A percentile compares a stretch with the other conserved stretches of the same genome.
Evolutionary conservation across 2,329 filamentous ascomycete species (phyloP).

Genomic region (Penicillium glabrum): DNA sequence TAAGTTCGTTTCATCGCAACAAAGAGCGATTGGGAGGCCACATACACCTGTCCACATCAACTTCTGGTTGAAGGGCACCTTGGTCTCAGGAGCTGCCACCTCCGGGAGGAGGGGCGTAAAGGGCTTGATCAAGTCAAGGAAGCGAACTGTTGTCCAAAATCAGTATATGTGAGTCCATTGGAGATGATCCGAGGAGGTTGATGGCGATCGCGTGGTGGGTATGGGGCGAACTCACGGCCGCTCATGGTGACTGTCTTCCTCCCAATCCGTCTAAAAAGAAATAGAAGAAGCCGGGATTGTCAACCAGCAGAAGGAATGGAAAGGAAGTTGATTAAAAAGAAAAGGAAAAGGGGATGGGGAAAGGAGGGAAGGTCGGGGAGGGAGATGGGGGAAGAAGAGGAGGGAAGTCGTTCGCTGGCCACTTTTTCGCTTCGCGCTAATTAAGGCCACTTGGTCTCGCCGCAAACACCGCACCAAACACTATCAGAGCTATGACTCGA

Average conservation of each 20-base stretch:
- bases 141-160: constrained; percentile 68
- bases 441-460: constrained; percentile 42
- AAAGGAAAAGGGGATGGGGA: constrained; percentile 22
- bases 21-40: constrained; percentile 16
- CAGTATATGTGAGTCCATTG: constrained; percentile 31
- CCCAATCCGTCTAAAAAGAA: constrained; percentile 30
- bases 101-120: constrained; percentile 99
- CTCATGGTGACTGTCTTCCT: constrained; percentile 54
- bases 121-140: constrained; percentile 99
- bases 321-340: constrained; percentile 19
- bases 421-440: constrained; percentile 40
- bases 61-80: constrained; percentile 98
- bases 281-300: constrained; percentile 32
- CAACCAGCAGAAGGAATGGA: constrained; percentile 38
- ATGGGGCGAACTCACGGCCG: constrained; percentile 52
- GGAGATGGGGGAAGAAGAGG: constrained; percentile 24
- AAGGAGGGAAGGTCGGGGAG: constrained; percentile 22
- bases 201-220: constrained; percentile 31
- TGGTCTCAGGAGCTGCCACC: constrained; percentile 97
- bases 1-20: constrained; percentile 9
- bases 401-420: constrained; percentile 33
- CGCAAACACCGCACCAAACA: constrained; percentile 12
- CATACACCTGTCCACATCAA: constrained; percentile 83
- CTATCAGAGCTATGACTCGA: constrained; percentile 14
- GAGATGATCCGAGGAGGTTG: constrained; percentile 11